A percentile compares a stretch with the other conserved stretches of the same genome.
phyloP scores from a whole-genome alignment of 2,329 filamentous ascomycete species.

The Colletotrichum sp. region DNA sequence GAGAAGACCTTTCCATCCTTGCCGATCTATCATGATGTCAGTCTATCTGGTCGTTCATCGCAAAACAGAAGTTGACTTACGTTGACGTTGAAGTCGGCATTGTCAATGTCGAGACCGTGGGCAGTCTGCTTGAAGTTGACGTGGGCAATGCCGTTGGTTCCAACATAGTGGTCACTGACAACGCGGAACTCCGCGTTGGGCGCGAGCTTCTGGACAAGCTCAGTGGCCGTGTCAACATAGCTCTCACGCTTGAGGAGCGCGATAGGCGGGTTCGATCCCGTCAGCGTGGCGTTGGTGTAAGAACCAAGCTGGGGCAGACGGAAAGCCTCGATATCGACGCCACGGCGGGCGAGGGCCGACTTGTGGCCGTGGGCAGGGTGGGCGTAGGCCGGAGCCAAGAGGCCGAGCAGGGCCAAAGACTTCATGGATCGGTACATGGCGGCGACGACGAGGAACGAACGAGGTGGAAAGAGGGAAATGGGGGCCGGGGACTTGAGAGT shows the following conservation, averaged over 20 bases:
- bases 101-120: conserved; percentile 58
- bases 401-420: conserved; percentile 36
- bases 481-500: background rate
- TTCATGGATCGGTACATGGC: conserved; percentile 31
- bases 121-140: conserved; percentile 61
- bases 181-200: conserved; percentile 47
- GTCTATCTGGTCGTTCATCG: background rate
- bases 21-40: conserved; percentile 39
- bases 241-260: conserved; percentile 33
- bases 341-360: conserved; percentile 30
- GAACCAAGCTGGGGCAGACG: conserved; percentile 33
- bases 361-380: conserved; percentile 32
- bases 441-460: background rate
- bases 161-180: conserved; percentile 51
- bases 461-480: background rate
- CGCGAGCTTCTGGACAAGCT: conserved; percentile 36
- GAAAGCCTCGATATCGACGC: conserved; percentile 37
- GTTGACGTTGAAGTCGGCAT: conserved; percentile 60
- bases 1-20: conserved; percentile 57
- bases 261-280: conserved; percentile 26
- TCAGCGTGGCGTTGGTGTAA: conserved; percentile 34
- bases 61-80: conserved; percentile 36
- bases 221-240: conserved; percentile 44
- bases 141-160: conserved; percentile 55
- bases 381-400: conserved; percentile 36